A percentile compares a stretch with the other conserved stretches of the same genome.
phyloP scores from a whole-genome alignment of 805 yeast genomes.

The Candida sanyiensis region DNA sequence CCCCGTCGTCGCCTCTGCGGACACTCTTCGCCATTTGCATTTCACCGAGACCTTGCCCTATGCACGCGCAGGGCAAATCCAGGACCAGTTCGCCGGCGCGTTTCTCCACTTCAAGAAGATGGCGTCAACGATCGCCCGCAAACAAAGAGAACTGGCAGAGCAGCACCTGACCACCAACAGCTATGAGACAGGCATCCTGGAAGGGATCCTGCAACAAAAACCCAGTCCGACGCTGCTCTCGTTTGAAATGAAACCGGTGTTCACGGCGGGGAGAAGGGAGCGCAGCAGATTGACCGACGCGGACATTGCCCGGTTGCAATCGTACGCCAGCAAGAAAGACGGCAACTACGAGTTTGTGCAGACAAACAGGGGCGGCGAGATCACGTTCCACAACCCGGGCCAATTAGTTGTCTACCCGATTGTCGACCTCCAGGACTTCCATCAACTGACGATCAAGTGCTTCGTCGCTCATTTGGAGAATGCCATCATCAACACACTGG shows the following conservation, averaged over 20 bases:
- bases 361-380: conserved; percentile 88
- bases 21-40: conserved; percentile 38
- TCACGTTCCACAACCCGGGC: conserved; percentile 96
- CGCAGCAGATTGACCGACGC: conserved; percentile 39
- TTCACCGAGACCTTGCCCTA: conserved; percentile 36
- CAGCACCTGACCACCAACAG: conserved; percentile 40
- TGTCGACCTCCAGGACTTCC: conserved; percentile 58
- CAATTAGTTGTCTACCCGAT: conserved; percentile 85
- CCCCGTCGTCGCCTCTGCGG: conserved; percentile 31
- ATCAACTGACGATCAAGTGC: conserved; percentile 53
- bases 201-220: conserved; percentile 39
- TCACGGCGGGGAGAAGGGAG: conserved; percentile 89
- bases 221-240: conserved; percentile 69
- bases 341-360: conserved; percentile 58
- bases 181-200: conserved; percentile 41
- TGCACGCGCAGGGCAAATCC: conserved; percentile 48
- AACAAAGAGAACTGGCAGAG: conserved; percentile 32
- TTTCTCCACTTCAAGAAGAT: conserved; percentile 52
- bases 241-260: conserved; percentile 80
- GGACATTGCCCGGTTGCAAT: conserved; percentile 24
- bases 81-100: conserved; percentile 49
- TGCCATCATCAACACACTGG: conserved; percentile 46
- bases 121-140: conserved; percentile 41
- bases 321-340: not conserved
- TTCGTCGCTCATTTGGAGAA: conserved; percentile 59